Base-by-base conservation (phyloP, 306 rosid genomes). In the Glycine latifolia region DNA sequence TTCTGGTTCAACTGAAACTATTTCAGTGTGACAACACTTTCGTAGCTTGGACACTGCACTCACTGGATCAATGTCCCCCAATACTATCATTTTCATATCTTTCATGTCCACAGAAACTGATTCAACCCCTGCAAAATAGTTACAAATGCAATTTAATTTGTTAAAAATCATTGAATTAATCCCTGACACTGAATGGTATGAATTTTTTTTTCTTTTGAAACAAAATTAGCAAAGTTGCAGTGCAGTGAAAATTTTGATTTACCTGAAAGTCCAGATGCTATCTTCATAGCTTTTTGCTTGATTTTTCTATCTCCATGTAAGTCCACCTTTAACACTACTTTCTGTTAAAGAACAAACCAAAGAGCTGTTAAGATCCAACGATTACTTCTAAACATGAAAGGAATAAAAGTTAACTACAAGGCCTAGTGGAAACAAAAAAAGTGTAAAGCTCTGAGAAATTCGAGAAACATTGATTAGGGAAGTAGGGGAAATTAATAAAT, bases 11-110 rank as follows among this genome's bases (percentile, higher is more conserved):
- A 94, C 93, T 0, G 91, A 91, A 31, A 89, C n/a, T 49, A 92
- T 76, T 0, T 89, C 85, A 5, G 91, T 35, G 0, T 0, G 11
- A 67, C 88, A 90, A 12, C 72, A 53, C 85, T 91, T 93, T 78
- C 91, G 71, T 81, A 93, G 66, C 68, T 87, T 93, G 58, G 75
- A 56, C 65, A 85, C 92, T 53, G 85, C 79, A 14, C 13, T 0
- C 9, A 93, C 89, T 1, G 97, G 88, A 85, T 93, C 96, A 50
- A 91, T 49, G 5, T 87, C 85, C 20, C 97, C 96, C 0, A 56
- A 82, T 73, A 90, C 79, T 0, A 89, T 89, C 86, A 93, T 31
- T 67, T 89, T 89, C 88, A 72, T 73, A 48, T 82, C 88, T 65
- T 87, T 84, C 79, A 78, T 65, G 49, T 91, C 92, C 84, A 89